Evolutionary conservation across 306 rosid species (phyloP), one percentile per base, ranked within the genome.

Genomic region (Comarum palustre): DNA sequence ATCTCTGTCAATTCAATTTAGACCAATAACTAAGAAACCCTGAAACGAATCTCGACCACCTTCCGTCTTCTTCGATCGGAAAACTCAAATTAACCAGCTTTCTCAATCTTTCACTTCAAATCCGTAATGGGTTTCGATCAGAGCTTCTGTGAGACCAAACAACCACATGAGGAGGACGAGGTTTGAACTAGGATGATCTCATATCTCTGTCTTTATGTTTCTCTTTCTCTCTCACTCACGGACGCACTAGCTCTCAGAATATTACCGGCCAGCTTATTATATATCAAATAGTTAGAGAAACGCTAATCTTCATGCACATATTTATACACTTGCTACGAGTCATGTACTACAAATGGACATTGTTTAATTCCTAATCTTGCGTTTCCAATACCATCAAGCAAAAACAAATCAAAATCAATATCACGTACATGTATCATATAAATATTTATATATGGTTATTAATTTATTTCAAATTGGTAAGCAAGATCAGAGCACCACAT

Each of bases 401-500:
- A 20, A 20, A 52, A 20, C 58, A 20, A 52, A 20, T 51, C 25
- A 51, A 29, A 9, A n/a, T 10, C 24, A 20, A 2, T 4, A 8
- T 52, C 59, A 52, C 59, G 59, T 20, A 51, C 55, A 47, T 47
- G 55, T 50, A n/a, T 20, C 59, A 52, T 22, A 20, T 52, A 52
- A 51, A 51, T 52, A 52, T 20, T 20, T 20, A 10, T 5, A 17
- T 6, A 1, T 55, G 16, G 17, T 4, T 24, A 55, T 9, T 55
- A 55, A 24, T 55, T 55, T 55, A 55, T 55, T 14, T 55, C 62
- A 12, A 22, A 11, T 25, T 3, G 62, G 34, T 55, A 8, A 50
- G 59, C 59, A 52, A 52, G 59, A 52, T 52, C 59, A 52, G 59
- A 52, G 3, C 59, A 52, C 59, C 59, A 20, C 59, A 20, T 52